Evolutionary conservation across 371 early-diverging fungal species (phyloP).

Genomic region (Mortierella sp.): DNA sequence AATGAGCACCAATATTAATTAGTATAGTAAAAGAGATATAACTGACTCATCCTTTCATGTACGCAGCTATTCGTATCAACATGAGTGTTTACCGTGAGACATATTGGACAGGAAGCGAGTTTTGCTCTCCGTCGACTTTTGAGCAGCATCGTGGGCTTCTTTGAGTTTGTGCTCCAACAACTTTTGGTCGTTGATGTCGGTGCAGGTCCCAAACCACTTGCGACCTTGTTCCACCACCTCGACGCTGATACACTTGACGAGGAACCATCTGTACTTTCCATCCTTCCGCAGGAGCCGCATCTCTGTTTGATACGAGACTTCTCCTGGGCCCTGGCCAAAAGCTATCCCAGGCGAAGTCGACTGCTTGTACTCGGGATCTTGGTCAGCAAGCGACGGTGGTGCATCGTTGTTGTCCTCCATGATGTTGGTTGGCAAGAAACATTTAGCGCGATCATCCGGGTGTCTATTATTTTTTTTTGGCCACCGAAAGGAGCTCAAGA

Average conservation of each 20-base stretch:
- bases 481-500: neutral
- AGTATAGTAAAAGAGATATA: too few species aligned
- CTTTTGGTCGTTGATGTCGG: conserved; percentile 77
- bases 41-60: neutral
- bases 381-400: conserved; percentile 15
- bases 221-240: conserved; percentile 70
- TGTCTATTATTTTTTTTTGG: conserved; percentile 38
- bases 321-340: conserved; percentile 59
- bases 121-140: conserved; percentile 78
- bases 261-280: conserved; percentile 72
- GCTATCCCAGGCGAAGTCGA: conserved; percentile 40
- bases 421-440: conserved; percentile 66
- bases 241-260: conserved; percentile 75
- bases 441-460: conserved; percentile 69
- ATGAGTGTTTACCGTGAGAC: conserved; percentile 68
- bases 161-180: conserved; percentile 74
- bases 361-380: conserved; percentile 7
- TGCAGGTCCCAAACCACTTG: conserved; percentile 79
- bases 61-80: neutral
- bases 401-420: conserved; percentile 14
- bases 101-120: conserved; percentile 77
- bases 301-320: conserved; percentile 70
- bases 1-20: neutral
- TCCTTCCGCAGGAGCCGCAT: conserved; percentile 65
- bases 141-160: conserved; percentile 78